phyloP scores from a whole-genome alignment of 2,329 filamentous ascomycete species.

The Lomentospora prolificans region DNA sequence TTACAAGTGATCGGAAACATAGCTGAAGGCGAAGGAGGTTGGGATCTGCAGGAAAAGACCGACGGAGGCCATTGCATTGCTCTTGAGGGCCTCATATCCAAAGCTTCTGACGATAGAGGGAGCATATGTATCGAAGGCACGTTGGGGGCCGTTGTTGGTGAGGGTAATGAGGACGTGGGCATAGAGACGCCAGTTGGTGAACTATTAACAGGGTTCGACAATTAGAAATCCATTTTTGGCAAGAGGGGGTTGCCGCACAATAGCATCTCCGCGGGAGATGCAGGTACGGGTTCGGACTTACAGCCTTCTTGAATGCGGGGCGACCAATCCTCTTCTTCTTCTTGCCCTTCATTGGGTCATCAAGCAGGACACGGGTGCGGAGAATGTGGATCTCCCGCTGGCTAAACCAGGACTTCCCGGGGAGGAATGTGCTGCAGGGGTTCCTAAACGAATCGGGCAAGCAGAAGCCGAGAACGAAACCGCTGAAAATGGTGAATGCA shows the following conservation, averaged over 20 bases:
- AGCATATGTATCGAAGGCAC: constrained; percentile 19
- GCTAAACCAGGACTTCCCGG: constrained; percentile 21
- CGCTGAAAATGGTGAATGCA: constrained; percentile 24
- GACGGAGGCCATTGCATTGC: constrained; percentile 25
- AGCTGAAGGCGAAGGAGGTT: constrained; percentile 40
- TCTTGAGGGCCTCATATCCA: constrained; percentile 23
- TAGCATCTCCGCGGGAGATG: not conserved
- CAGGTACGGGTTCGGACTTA: constrained; percentile 12
- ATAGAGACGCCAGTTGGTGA: constrained; percentile 27
- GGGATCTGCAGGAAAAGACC: constrained; percentile 37
- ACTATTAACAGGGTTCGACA: constrained; percentile 17
- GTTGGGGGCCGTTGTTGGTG: constrained; percentile 18
- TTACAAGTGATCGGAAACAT: constrained; percentile 40
- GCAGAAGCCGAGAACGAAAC: constrained; percentile 19
- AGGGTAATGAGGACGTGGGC: constrained; percentile 24
- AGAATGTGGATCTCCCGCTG: constrained; percentile 26
- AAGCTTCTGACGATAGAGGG: constrained; percentile 23
- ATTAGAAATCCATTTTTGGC: not conserved
- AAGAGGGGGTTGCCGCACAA: too few relatives aligned
- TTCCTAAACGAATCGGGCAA: constrained; percentile 21
- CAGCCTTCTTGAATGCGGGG: constrained; percentile 23
- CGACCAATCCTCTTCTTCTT: constrained; percentile 19
- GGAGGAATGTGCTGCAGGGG: constrained; percentile 18
- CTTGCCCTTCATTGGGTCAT: constrained; percentile 25
- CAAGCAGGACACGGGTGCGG: constrained; percentile 20